phyloP scores from a whole-genome alignment of 768 basidiomycete genomes.

The Kwoniella bestiolae region DNA sequence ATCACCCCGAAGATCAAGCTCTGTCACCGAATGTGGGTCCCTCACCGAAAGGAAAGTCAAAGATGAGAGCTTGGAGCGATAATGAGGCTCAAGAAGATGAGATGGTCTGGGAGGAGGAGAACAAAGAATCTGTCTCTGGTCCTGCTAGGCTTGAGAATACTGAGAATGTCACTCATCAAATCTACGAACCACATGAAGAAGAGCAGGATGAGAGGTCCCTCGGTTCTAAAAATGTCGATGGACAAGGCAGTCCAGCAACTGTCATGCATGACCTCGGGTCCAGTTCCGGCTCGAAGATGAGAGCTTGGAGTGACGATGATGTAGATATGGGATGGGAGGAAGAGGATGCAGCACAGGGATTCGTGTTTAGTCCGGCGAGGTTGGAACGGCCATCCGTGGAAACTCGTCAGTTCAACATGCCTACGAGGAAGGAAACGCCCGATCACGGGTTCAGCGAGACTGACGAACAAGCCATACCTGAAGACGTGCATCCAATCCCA shows the following conservation, averaged over 20 bases:
- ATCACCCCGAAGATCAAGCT: neutral
- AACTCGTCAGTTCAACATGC: no score
- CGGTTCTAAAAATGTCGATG: no score
- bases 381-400: neutral
- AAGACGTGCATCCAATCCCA: no score
- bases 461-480: neutral
- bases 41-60: neutral
- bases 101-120: neutral
- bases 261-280: no score
- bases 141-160: neutral
- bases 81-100: neutral
- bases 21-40: neutral
- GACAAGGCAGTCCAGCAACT: no score
- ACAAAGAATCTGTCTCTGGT: neutral
- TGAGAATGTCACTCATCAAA: neutral
- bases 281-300: neutral
- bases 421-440: no score
- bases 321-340: neutral
- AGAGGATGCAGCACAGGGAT: neutral
- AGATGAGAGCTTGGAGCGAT: slow-evolving; percentile 8
- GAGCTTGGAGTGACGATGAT: neutral
- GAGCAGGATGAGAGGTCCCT: neutral
- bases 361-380: neutral
- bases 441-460: no score
- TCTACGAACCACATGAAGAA: neutral